Conservation (phyloP, 1,284 basidiomycete species). For the Ustilago trichophora region DNA sequence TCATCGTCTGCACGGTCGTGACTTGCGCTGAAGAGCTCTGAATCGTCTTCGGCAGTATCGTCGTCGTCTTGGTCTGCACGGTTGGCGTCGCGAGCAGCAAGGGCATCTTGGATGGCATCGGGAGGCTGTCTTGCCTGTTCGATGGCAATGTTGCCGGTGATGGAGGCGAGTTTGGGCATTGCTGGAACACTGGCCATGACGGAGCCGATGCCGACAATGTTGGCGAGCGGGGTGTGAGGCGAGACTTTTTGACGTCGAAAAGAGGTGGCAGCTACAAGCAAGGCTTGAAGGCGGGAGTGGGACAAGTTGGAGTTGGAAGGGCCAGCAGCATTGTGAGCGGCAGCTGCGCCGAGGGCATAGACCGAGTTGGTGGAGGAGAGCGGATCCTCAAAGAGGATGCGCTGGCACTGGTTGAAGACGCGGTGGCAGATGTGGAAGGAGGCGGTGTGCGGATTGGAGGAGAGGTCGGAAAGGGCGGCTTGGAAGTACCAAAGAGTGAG, state of each 20-base stretch:
- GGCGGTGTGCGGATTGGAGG: conserved; percentile 72
- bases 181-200: conserved; percentile 80
- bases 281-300: conserved; percentile 12
- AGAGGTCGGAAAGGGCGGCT: conserved; percentile 61
- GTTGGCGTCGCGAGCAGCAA: conserved; percentile 22
- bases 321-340: conserved; percentile 13
- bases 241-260: conserved; percentile 42
- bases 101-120: conserved; percentile 47
- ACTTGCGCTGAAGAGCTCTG: conserved; percentile 12
- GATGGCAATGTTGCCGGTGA: conserved; percentile 83
- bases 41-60: conserved; percentile 58
- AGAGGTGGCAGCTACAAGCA: conserved; percentile 61
- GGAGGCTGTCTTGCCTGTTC: conserved; percentile 77
- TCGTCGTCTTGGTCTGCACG: conserved; percentile 67
- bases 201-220: conserved; percentile 85
- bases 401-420: conserved; percentile 89
- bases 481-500: conserved; percentile 66
- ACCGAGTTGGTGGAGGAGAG: conserved; percentile 36
- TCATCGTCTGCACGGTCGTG: conserved; percentile 33
- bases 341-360: conserved; percentile 24
- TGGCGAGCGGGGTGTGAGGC: conserved; percentile 70
- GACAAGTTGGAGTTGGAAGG: conserved; percentile 32
- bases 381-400: conserved; percentile 91
- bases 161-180: conserved; percentile 77
- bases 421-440: conserved; percentile 93